These are phyloP conservation scores for Strigomonas culicis DNA, from an alignment of 208 protist genomes.

Conservation along the genomic window DNA sequence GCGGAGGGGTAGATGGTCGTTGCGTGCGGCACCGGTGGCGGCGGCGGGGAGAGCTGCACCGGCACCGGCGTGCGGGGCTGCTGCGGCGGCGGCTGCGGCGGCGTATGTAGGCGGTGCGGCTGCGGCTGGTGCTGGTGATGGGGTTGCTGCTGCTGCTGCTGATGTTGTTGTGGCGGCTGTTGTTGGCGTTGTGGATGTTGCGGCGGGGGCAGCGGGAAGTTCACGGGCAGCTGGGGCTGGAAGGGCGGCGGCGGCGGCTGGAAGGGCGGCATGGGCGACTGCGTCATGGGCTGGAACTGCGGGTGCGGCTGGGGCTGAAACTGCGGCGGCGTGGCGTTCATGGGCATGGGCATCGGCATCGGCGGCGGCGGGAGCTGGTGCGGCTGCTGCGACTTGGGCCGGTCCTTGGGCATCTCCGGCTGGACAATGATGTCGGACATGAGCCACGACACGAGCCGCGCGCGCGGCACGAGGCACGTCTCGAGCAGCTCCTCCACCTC, in stretches of 20 bases:
- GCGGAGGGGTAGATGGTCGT: constrained; percentile 21
- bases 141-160: neutral
- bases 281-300: constrained; percentile 14
- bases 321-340: neutral
- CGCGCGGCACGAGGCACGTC: constrained; percentile 58
- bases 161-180: neutral
- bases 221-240: neutral
- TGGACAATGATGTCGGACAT: constrained; percentile 47
- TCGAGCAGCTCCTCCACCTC: constrained; percentile 63
- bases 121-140: neutral
- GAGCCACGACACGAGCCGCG: constrained; percentile 68
- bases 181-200: neutral
- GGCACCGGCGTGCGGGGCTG: constrained; percentile 1
- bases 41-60: neutral
- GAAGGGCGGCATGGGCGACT: constrained; percentile 5
- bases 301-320: neutral
- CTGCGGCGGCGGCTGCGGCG: neutral
- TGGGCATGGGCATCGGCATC: neutral
- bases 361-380: constrained; percentile 1
- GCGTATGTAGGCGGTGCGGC: neutral
- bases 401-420: constrained; percentile 23
- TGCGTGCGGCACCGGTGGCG: neutral
- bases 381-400: constrained; percentile 11
- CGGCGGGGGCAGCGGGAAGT: neutral
- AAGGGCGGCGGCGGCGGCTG: neutral